Base-by-base conservation (phyloP, 2,329 filamentous ascomycete genomes). In the Ceratocystis variospora region DNA sequence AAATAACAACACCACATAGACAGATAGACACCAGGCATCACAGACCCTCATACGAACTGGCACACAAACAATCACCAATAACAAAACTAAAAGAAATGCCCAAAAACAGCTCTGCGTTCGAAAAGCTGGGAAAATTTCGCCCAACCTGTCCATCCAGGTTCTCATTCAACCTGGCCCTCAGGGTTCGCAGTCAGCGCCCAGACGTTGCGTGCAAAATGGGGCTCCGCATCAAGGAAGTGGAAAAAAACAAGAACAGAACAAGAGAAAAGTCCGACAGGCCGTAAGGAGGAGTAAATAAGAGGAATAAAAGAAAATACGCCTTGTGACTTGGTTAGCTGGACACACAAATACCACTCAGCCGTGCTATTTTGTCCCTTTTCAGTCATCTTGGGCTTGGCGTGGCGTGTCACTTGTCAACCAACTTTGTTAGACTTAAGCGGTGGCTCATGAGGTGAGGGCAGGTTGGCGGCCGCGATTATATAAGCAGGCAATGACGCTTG, bases 101-200 rank as follows among this genome's bases (percentile, higher is more conserved):
- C 37, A 41, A 41, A 41, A 41, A 41, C 37, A 41, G 37, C 37
- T 12, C 12, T 41, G 37, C 37, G 10, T 41, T 41, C 37, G 10
- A 41, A 15, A 15, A 41, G 37, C 37, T 41, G 37, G 22, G 25
- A 53, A 22, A n/a, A 19, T 5, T n/a, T 59, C n/a, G 15, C 25
- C 55, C 28, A 48, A 31, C 7, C 25, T 62, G 50, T 12, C 50
- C 50, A 67, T 63, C 61, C 61, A 45, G 61, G 65, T 67, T 22
- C 61, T 61, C 61, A 53, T 17, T 10, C 55, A 25, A 50, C 46
- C 22, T 45, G 33, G n/a, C 61, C 65, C 45, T 66, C 65, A 66
- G 61, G 61, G 61, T 46, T 31, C 65, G 19, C 48, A 41, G 10
- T 41, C 37, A 41, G 48, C 44, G 65, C 61, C 65, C 61, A 63